Evolutionary conservation across 1,139 yeast genomes (phyloP).

Genomic region (Candida sanyaensis): DNA sequence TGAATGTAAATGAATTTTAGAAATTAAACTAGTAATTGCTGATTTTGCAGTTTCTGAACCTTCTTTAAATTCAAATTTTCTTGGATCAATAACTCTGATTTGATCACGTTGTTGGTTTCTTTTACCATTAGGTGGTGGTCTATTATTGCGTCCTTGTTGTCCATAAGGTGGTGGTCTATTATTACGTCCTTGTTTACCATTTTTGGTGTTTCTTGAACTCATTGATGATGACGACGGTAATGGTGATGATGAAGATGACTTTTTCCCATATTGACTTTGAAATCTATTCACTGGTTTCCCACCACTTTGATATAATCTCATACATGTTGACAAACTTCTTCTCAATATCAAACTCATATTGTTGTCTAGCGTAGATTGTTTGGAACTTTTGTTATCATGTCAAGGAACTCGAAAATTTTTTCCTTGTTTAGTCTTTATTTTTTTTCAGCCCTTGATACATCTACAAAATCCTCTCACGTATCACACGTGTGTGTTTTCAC

Average conservation of each 20-base stretch:
- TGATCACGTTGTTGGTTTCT: background rate
- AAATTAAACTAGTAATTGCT: conserved; percentile 33
- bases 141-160: background rate
- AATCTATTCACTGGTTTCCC: background rate
- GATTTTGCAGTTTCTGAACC: conserved; percentile 26
- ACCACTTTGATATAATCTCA: background rate
- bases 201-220: too few relatives aligned
- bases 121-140: background rate
- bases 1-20: conserved; percentile 24
- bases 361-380: too few relatives aligned
- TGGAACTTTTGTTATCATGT: too few relatives aligned
- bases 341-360: background rate
- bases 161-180: background rate
- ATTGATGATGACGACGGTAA: background rate
- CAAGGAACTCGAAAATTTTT: too few relatives aligned
- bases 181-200: background rate
- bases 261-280: background rate
- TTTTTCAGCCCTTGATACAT: too few relatives aligned
- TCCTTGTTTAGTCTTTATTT: too few relatives aligned
- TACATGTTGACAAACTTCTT: background rate
- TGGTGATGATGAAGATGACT: too few relatives aligned
- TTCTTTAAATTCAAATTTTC: conserved; percentile 17
- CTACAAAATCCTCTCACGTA: too few relatives aligned
- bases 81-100: background rate
- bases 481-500: background rate